phyloP scores from a whole-genome alignment of 306 rosid genomes.

The Canavalia ensiformis region DNA sequence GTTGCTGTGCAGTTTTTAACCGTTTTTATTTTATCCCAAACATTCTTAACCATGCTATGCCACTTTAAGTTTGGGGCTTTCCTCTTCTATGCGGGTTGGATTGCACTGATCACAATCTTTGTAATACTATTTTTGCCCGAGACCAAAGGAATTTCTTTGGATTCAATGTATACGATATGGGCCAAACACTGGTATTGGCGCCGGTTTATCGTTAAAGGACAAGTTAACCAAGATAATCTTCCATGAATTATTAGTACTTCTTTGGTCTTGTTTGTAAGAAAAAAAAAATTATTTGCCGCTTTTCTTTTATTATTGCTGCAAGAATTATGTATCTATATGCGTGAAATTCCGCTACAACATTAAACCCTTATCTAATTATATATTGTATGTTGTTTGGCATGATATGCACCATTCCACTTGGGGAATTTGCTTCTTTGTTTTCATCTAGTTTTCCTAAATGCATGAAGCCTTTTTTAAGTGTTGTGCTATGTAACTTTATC shows the following conservation, averaged over 20 bases:
- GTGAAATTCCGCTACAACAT: neutral
- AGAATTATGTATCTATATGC: neutral
- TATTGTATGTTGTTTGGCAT: no score
- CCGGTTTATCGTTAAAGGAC: conserved; percentile 48
- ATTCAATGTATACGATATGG: conserved; percentile 62
- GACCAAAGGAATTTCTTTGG: conserved; percentile 75
- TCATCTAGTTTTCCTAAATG: neutral
- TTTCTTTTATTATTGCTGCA: neutral
- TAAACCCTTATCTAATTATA: neutral
- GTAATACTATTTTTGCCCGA: conserved; percentile 66
- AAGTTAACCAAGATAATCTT: conserved; percentile 7
- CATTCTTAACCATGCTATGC: conserved; percentile 75
- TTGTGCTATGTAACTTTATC: neutral
- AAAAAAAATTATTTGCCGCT: neutral
- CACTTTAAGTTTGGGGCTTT: conserved; percentile 72
- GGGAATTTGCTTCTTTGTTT: neutral
- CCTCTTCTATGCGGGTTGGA: conserved; percentile 72
- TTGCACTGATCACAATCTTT: conserved; percentile 64
- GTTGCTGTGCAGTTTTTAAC: conserved; percentile 60
- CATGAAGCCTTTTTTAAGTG: no score
- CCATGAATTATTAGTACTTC: neutral
- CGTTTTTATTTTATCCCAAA: conserved; percentile 65
- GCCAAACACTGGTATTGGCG: conserved; percentile 75
- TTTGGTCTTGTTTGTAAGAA: neutral
- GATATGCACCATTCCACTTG: neutral